Base-by-base conservation (phyloP, 768 basidiomycete genomes). In the Mycena indigotica region DNA sequence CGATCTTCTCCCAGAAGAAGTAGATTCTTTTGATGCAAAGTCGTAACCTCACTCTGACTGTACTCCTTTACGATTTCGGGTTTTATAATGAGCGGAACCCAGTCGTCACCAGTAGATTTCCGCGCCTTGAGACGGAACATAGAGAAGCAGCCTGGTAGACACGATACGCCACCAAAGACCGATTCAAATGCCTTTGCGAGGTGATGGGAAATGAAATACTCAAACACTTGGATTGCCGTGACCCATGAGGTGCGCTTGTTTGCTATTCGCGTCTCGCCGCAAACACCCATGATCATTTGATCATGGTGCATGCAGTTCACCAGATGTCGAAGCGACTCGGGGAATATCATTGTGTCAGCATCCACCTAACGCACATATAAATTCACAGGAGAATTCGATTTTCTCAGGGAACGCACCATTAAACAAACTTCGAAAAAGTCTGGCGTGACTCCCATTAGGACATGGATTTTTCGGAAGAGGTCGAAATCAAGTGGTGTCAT, bases 271-370 rank as follows among this genome's bases (percentile, higher is more conserved):
- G 97, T 99, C 73, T 99, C 97, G 50, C 97, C 97, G 70, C 97
- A 98, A 28, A 95, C 91, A 28, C 97, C 97, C 97, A 99, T 99
- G 71, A 98, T 95, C 86, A 95, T 85, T 69, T 89, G 92, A 74
- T 99, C 97, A 71, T 97, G 91, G 65, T 98, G 95, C 95, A 98
- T 95, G 75, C 91, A 94, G 70, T 98, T 98, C 67, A 99, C 96
- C 44, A 98, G 83, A 67, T 92, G 85, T 55, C 84, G 87, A 38
- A 98, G 81, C 1, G 97, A 96, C 40, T 91, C 88, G 5, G 93
- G 91, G 70, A 90, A 93, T 28, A 97, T 91, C 68, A 93, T 95
- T 6, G 97, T 99, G 72, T 99, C 97, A 55, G 97, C 97, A 73
- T 99, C 97, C 63, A 99, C 96, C 96, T 98, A n/a, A n/a, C n/a